Evolutionary conservation across 2,329 filamentous ascomycete genomes (phyloP).

Genomic region (Lojkania enalia): DNA sequence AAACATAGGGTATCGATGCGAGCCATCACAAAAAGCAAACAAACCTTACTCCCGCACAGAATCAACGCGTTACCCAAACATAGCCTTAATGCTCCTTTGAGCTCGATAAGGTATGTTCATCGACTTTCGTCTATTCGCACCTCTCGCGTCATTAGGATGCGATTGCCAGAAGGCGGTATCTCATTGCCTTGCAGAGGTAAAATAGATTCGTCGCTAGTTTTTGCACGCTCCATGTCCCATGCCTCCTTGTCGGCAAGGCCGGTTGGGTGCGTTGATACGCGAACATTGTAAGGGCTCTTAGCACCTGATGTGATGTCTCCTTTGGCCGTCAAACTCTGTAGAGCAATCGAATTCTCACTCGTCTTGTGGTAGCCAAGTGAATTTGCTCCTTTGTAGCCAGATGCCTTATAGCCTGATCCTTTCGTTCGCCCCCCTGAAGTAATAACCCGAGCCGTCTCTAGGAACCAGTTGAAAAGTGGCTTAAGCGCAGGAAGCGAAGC

Average conservation of each 20-base stretch:
- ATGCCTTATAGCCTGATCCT: constrained; percentile 12
- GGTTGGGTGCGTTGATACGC: constrained; percentile 17
- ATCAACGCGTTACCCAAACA: background rate
- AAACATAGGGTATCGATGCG: background rate
- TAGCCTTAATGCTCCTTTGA: background rate
- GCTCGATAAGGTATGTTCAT: background rate
- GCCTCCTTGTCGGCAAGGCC: constrained; percentile 21
- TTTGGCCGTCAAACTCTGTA: constrained; percentile 18
- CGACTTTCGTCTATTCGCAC: constrained; percentile 14
- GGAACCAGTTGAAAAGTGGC: constrained; percentile 41
- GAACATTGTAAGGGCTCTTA: constrained; percentile 20
- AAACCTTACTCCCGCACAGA: constrained; percentile 7
- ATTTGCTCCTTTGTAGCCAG: constrained; percentile 14
- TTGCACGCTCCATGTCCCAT: constrained; percentile 22
- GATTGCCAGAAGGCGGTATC: constrained; percentile 9
- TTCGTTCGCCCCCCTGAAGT: constrained; percentile 21
- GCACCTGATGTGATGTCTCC: constrained; percentile 3
- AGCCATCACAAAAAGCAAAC: constrained; percentile 10
- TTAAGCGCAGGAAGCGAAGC: constrained; percentile 48
- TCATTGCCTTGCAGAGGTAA: constrained; percentile 15
- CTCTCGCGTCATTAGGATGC: constrained; percentile 27
- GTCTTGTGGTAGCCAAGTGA: constrained; percentile 27
- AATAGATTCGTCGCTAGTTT: constrained; percentile 24
- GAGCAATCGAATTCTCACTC: constrained; percentile 17
- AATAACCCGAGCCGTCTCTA: constrained; percentile 33